phyloP scores from a whole-genome alignment of 495 filamentous ascomycete genomes.

The Clavariopsis aquatica region DNA sequence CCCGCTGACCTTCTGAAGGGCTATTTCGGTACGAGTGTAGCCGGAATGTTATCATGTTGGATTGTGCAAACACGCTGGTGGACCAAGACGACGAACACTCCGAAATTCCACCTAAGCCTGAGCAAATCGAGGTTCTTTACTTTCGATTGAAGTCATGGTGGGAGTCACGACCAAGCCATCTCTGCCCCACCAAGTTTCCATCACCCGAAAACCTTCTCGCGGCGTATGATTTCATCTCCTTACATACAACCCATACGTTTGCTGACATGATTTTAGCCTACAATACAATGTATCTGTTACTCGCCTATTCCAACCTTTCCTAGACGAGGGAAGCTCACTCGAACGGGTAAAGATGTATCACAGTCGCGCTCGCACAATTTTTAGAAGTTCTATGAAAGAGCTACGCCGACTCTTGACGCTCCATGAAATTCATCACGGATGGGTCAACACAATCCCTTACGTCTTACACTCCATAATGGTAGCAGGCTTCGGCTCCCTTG shows the following conservation, averaged over 20 bases:
- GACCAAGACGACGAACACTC: conserved; percentile 1
- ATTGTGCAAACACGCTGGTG: conserved; percentile 12
- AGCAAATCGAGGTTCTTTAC: conserved; percentile 19
- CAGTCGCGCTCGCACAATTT: conserved; percentile 7
- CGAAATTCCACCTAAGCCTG: conserved; percentile 18
- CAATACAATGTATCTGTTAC: conserved; percentile 19
- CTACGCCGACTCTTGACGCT: conserved; percentile 23
- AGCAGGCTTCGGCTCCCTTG: conserved; percentile 16
- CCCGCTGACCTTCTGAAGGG: conserved; percentile 4
- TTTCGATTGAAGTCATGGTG: conserved; percentile 28
- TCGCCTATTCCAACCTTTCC: conserved; percentile 25
- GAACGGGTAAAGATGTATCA: conserved; percentile 14
- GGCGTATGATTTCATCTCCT: conserved; percentile 8
- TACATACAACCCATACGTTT: neutral
- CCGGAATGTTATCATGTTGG: conserved; percentile 24
- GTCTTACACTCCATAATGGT: conserved; percentile 22
- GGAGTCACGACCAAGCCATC: conserved; percentile 4
- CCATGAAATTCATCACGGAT: conserved; percentile 21
- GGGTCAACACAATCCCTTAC: conserved; percentile 16
- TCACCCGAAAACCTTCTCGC: conserved; percentile 25
- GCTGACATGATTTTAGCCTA: conserved; percentile 10
- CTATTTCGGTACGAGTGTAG: conserved; percentile 27
- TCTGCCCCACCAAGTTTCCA: conserved; percentile 6
- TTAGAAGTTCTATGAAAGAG: conserved; percentile 6
- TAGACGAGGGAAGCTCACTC: conserved; percentile 2